These are phyloP conservation scores for Hydrangea macrophylla DNA, from an alignment of 148 eudicot species.

Conservation along the genomic window DNA sequence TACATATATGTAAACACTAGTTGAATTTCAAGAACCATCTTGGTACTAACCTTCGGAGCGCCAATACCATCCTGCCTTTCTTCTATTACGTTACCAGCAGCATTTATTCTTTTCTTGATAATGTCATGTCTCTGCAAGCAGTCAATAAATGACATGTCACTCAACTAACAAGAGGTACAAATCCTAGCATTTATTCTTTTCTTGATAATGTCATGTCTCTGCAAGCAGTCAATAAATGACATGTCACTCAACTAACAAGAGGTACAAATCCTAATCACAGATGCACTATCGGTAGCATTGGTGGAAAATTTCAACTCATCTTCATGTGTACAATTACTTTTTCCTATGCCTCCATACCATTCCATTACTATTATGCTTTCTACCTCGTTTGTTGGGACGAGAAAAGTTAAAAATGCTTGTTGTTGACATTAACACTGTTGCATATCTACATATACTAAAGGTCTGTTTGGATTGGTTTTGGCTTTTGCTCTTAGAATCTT, in stretches of 20 bases:
- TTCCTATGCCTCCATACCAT: slow-evolving; percentile 1
- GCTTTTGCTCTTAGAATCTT: too few species aligned
- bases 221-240: slow-evolving; percentile 31
- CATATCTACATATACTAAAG: not conserved
- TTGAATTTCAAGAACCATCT: not conserved
- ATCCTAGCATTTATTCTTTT: slow-evolving; percentile 80
- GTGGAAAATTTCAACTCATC: not conserved
- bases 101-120: slow-evolving; percentile 82
- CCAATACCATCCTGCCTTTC: slow-evolving; percentile 81
- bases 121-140: slow-evolving; percentile 89
- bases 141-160: slow-evolving; percentile 4
- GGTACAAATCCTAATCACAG: too few species aligned
- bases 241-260: not conserved
- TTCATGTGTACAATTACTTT: not conserved
- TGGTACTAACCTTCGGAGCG: slow-evolving; percentile 66
- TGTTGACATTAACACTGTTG: not conserved
- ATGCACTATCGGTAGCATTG: not conserved
- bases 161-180: not conserved
- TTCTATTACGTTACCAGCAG: slow-evolving; percentile 82
- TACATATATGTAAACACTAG: not conserved
- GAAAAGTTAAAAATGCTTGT: not conserved
- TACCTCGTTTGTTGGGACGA: not conserved
- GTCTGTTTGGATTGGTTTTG: too few species aligned
- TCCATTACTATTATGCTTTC: not conserved
- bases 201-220: slow-evolving; percentile 93